Base-by-base conservation (phyloP, 2,329 filamentous ascomycete species). In the Aspergillus pseudoviridinutans region DNA sequence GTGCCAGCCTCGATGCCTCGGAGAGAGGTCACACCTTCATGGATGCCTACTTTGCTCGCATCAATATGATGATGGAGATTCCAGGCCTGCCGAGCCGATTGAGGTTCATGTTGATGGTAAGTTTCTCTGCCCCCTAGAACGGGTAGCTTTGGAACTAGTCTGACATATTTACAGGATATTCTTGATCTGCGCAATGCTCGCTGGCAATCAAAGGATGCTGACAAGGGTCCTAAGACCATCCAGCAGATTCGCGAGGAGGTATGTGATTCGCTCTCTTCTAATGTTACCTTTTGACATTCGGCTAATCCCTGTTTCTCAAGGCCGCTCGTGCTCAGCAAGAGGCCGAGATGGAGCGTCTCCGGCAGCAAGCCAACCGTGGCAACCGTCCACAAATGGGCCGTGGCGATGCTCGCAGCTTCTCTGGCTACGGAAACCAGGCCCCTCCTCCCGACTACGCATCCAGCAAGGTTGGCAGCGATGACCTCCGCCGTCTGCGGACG, bases 211-310 rank as follows among this genome's bases (percentile, higher is more conserved):
- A 97, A 96, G 82, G 91, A 96, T 72, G 79, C 81, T 54, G 89
- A 92, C 78, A 97, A 97, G 82, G 94, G 94, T 41, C 94, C 94
- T 58, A 97, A 97, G 87, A 99, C 94, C 8, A 89, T 99, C 54
- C 87, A 92, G 3, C 90, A 97, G 78, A 90, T 99, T 65, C 90
- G 92, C 72, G 88, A 87, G 65, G 88, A 91, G 77, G 86, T 87
- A 79, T 69, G 82, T 76, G 10, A 27, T 32, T 35, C 24, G 20
- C 35, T 24, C 4, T 49, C 35, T 7, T 53, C 29, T 20, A 6
- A n/a, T 52, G 49, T 8, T 68, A 25, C 51, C 47, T 53, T 50
- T 50, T 56, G 25, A 52, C 52, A 56, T 42, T 38, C 32, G 5
- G 1, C 51, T 58, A 57, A 52, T 38, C n/a, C 58, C 58, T 42